Evolutionary conservation across 805 yeast species (phyloP).

Genomic region (Schwanniomyces pseudopolymorphus): DNA sequence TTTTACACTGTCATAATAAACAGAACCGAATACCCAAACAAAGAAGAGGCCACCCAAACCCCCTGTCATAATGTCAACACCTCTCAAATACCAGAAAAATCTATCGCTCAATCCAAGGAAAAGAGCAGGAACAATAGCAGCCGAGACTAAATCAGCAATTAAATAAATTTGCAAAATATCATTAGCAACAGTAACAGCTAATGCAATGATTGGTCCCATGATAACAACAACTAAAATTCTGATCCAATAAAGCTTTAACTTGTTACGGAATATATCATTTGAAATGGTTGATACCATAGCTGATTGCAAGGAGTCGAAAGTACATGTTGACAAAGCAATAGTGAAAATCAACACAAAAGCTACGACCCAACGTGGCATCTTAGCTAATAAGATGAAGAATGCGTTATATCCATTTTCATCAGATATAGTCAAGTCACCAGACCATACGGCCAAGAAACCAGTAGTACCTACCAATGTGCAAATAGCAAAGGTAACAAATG

Average conservation of each 20-base stretch:
- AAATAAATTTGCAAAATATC: constrained; percentile 83
- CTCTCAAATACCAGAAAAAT: constrained; percentile 65
- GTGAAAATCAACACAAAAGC: constrained; percentile 79
- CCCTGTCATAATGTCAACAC: constrained; percentile 79
- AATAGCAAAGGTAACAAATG: constrained; percentile 60
- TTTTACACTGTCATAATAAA: constrained; percentile 68
- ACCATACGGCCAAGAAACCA: constrained; percentile 90
- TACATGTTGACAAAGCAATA: constrained; percentile 76
- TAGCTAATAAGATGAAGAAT: constrained; percentile 65
- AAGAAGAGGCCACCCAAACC: constrained; percentile 80
- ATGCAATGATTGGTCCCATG: constrained; percentile 85
- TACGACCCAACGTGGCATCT: constrained; percentile 82
- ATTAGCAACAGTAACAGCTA: constrained; percentile 78
- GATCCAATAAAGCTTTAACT: constrained; percentile 61
- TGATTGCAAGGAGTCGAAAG: constrained; percentile 85
- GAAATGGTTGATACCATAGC: constrained; percentile 87
- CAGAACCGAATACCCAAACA: constrained; percentile 80
- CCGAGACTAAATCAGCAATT: constrained; percentile 86
- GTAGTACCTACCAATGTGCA: constrained; percentile 76
- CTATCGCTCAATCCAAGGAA: constrained; percentile 71
- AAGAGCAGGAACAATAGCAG: constrained; percentile 81
- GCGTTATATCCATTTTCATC: constrained; percentile 64
- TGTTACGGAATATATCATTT: constrained; percentile 86
- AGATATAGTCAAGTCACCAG: constrained; percentile 57
- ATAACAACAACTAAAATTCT: constrained; percentile 70